These are phyloP conservation scores for Glarea lozoyensis DNA, from an alignment of 495 filamentous ascomycete genomes.

Conservation along the genomic window DNA sequence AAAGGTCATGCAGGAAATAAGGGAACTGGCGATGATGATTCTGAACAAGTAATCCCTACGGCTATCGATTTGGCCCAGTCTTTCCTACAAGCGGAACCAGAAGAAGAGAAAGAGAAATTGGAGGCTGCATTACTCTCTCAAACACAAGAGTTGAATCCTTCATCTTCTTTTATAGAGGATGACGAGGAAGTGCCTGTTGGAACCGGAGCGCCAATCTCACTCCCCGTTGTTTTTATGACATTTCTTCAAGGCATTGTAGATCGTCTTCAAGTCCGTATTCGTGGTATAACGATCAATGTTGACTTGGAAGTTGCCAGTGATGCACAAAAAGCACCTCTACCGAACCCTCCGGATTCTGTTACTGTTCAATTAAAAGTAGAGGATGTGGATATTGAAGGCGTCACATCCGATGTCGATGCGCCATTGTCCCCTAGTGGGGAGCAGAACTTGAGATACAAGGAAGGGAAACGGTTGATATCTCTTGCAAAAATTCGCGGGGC, in stretches of 20 bases:
- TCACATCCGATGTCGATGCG: conserved; percentile 31
- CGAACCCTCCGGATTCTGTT: conserved; percentile 37
- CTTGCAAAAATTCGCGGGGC: conserved; percentile 53
- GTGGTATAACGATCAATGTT: conserved; percentile 43
- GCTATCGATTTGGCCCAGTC: conserved; percentile 80
- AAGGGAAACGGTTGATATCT: conserved; percentile 57
- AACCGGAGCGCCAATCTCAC: conserved; percentile 58
- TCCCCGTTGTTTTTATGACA: conserved; percentile 74
- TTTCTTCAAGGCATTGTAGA: conserved; percentile 80
- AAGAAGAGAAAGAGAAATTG: conserved; percentile 63
- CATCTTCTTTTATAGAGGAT: conserved; percentile 43
- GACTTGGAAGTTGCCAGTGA: conserved; percentile 60
- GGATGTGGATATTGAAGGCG: conserved; percentile 56
- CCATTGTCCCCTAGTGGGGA: conserved; percentile 14
- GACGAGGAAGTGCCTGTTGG: conserved; percentile 61
- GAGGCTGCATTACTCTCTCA: conserved; percentile 65
- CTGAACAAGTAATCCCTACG: conserved; percentile 52
- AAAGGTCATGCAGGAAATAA: neutral
- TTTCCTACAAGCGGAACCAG: conserved; percentile 74
- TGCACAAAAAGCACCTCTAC: conserved; percentile 26
- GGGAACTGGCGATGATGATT: conserved; percentile 9
- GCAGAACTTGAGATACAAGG: conserved; percentile 26
- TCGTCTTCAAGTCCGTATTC: conserved; percentile 62
- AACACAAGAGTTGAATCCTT: conserved; percentile 53
- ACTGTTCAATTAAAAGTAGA: conserved; percentile 58